Evolutionary conservation across 768 basidiomycete species (phyloP).

Genomic region (Macrolepiota dolichaula): DNA sequence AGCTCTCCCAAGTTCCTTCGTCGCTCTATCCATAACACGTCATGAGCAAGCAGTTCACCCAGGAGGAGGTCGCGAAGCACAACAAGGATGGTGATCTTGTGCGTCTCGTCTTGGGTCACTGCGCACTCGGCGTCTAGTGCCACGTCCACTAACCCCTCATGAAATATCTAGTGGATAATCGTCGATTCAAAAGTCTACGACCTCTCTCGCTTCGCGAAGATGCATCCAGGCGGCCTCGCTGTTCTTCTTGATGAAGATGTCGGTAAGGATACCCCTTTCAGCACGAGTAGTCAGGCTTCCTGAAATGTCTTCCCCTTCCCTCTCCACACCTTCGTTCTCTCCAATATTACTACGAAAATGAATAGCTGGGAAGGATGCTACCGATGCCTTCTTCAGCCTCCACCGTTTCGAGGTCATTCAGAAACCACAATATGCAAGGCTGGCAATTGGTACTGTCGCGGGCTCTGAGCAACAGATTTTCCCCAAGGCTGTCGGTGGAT

Average conservation of each 20-base stretch:
- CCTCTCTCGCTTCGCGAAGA: constrained; percentile 69
- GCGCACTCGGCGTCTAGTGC: neutral
- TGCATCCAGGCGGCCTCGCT: constrained; percentile 81
- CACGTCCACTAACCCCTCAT: neutral
- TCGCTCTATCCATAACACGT: neutral
- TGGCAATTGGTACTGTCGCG: constrained; percentile 67
- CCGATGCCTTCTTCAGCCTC: constrained; percentile 83
- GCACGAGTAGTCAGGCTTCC: neutral
- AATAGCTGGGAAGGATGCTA: constrained; percentile 82
- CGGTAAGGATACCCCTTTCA: constrained; percentile 38
- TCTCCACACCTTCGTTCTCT: neutral
- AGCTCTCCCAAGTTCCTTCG: neutral
- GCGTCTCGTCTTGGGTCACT: constrained; percentile 16
- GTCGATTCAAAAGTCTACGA: constrained; percentile 72
- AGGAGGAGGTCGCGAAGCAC: constrained; percentile 53
- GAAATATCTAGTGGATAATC: constrained; percentile 62
- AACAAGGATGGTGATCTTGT: constrained; percentile 76
- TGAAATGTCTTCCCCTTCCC: neutral
- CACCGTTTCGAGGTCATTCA: constrained; percentile 82
- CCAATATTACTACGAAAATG: constrained; percentile 10
- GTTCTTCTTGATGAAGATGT: constrained; percentile 79
- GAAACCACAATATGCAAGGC: constrained; percentile 68
- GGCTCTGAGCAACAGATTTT: constrained; percentile 57
- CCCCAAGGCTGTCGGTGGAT: constrained; percentile 46
- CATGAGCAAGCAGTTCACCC: constrained; percentile 29